Evolutionary conservation across 1,284 basidiomycete species (phyloP), one percentile per base, ranked within the genome.

Genomic region (Kalmanozyma brasiliensis): DNA sequence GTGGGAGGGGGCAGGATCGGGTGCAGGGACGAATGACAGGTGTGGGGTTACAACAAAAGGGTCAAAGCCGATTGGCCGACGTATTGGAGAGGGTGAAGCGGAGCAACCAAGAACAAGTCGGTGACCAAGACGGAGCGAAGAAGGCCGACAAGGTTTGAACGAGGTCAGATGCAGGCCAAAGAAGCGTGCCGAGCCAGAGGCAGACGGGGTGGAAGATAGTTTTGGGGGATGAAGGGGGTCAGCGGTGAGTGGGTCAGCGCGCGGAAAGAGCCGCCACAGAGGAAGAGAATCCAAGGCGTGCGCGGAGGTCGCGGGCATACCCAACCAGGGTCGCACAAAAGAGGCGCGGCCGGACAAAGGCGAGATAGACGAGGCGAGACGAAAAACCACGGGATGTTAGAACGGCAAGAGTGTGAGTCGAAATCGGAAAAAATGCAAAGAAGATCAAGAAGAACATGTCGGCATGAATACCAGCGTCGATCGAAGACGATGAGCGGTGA

Each of bases 401-500:
- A 52, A 10, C 40, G 34, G 24, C 16, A 6, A 9, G 17, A 26
- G 19, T 33, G 6, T 26, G 24, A 5, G 16, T 24, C 22, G 7
- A 46, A 6, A 17, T 32, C 23, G n/a, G 22, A 46, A 24, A 22
- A 29, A 19, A 20, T 32, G 34, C 22, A 29, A n/a, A 37, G 46
- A 55, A 30, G 32, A 22, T 14, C 14, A 8, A 20, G 3, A 24
- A 44, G 10, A 26, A 13, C 14, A 35, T 24, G 19, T 14, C 8
- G 26, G 11, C 7, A 29, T 29, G 7, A 6, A 29, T 29, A 11
- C 26, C 26, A 29, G 11, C 26, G 26, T 6, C 26, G n/a, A n/a
- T n/a, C n/a, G n/a, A n/a, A 94, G 87, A 58, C 87, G 87, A 85
- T 55, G 97, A 92, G 82, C 76, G 11, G 71, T 58, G 24, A 77